These are phyloP conservation scores for Suillus brevipes DNA, from an alignment of 768 basidiomycete species.

Conservation along the genomic window DNA sequence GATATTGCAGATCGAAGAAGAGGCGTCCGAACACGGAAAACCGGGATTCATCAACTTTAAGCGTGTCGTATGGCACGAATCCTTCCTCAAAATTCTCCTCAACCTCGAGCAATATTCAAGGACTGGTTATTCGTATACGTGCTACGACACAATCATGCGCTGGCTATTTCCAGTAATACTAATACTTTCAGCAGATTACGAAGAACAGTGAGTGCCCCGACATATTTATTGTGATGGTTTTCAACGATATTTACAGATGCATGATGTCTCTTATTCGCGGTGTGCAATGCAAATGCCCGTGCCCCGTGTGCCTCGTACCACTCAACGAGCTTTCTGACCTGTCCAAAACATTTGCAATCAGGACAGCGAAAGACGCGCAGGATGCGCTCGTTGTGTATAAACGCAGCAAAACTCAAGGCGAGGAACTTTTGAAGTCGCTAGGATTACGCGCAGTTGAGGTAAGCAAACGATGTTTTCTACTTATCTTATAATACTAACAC, in stretches of 20 bases:
- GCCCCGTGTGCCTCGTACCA: slow-evolving; percentile 38
- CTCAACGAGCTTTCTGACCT: slow-evolving; percentile 24
- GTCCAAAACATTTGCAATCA: neutral
- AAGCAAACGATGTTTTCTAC: slow-evolving; percentile 1
- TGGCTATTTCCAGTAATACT: slow-evolving; percentile 22
- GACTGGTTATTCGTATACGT: slow-evolving; percentile 13
- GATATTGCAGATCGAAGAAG: neutral
- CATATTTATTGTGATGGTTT: neutral
- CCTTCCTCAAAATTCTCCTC: slow-evolving; percentile 13
- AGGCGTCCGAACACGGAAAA: slow-evolving; percentile 8
- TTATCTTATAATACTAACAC: slow-evolving; percentile 20
- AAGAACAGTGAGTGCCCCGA: slow-evolving; percentile 23
- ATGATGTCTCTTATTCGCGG: slow-evolving; percentile 39
- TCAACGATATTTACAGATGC: slow-evolving; percentile 14
- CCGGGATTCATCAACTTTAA: slow-evolving; percentile 10
- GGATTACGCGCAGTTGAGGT: slow-evolving; percentile 4
- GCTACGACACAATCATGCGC: slow-evolving; percentile 8
- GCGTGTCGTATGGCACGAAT: slow-evolving; percentile 17
- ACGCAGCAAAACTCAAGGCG: slow-evolving; percentile 2
- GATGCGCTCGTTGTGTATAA: neutral
- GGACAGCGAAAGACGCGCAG: neutral
- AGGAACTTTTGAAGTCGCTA: slow-evolving; percentile 7
- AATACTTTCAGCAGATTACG: slow-evolving; percentile 29
- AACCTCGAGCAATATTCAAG: slow-evolving; percentile 13
- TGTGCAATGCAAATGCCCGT: slow-evolving; percentile 26